phyloP scores from a whole-genome alignment of 2,329 filamentous ascomycete genomes.

The Neocucurbitaria cava region DNA sequence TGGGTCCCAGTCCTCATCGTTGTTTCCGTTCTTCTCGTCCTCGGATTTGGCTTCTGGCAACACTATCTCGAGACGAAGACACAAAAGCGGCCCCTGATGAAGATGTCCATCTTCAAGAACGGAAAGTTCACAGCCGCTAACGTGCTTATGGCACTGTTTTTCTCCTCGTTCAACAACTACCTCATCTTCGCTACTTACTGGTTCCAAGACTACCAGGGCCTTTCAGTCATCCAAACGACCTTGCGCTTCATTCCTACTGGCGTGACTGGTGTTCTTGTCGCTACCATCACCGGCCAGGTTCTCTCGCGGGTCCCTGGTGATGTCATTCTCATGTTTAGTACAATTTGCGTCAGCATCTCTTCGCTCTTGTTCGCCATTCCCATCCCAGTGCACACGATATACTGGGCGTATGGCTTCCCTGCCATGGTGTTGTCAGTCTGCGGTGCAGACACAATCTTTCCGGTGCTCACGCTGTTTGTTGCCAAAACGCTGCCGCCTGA shows the following conservation, averaged over 20 bases:
- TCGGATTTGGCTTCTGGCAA: slow-evolving; percentile 68
- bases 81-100: slow-evolving; percentile 66
- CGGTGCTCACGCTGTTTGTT: slow-evolving; percentile 70
- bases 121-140: slow-evolving; percentile 68
- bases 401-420: slow-evolving; percentile 71
- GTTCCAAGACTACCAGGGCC: slow-evolving; percentile 71
- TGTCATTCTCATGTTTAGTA: slow-evolving; percentile 65
- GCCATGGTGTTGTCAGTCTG: slow-evolving; percentile 71
- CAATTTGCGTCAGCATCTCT: slow-evolving; percentile 61
- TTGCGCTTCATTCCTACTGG: slow-evolving; percentile 73
- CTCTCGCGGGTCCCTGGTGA: slow-evolving; percentile 63
- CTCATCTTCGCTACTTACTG: slow-evolving; percentile 73
- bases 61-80: slow-evolving; percentile 63
- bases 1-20: slow-evolving; percentile 69
- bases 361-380: slow-evolving; percentile 69
- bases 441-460: slow-evolving; percentile 72
- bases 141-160: slow-evolving; percentile 71
- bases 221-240: slow-evolving; percentile 69
- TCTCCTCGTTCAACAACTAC: slow-evolving; percentile 72
- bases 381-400: slow-evolving; percentile 65
- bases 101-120: slow-evolving; percentile 69
- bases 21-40: slow-evolving; percentile 63
- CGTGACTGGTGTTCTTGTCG: slow-evolving; percentile 64
- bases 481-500: slow-evolving; percentile 67
- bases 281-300: slow-evolving; percentile 55